phyloP scores from a whole-genome alignment of 2,329 filamentous ascomycete genomes.

The Ophiostoma himal-ulmi region DNA sequence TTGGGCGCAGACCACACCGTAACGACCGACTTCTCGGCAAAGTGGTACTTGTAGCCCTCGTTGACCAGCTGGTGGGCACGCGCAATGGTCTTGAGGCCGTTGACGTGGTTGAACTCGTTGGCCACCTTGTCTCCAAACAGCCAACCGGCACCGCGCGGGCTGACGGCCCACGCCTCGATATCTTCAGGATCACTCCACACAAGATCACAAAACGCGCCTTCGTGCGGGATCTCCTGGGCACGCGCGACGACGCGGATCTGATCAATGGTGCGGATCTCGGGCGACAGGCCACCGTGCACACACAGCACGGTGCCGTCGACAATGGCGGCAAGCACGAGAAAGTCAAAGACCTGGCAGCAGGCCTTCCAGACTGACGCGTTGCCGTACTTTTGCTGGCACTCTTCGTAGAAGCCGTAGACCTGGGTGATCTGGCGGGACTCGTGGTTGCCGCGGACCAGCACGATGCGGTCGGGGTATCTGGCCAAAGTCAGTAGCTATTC shows the following conservation, averaged over 20 bases:
- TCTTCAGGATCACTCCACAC: constrained; percentile 99
- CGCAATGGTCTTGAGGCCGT: constrained; percentile 90
- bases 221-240: constrained; percentile 95
- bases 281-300: constrained; percentile 85
- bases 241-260: constrained; percentile 98
- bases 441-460: constrained; percentile 95
- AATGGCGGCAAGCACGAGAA: constrained; percentile 90
- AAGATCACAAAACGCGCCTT: constrained; percentile 95
- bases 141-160: constrained; percentile 92
- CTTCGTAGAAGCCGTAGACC: constrained; percentile 98
- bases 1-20: constrained; percentile 98
- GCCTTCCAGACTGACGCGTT: constrained; percentile 99
- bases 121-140: constrained; percentile 97
- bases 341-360: constrained; percentile 99
- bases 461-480: constrained; percentile 90
- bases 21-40: constrained; percentile 88
- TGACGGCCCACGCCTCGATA: constrained; percentile 91
- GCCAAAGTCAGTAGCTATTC: constrained; percentile 29
- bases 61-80: constrained; percentile 98
- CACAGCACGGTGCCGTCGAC: constrained; percentile 98
- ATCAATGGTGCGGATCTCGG: constrained; percentile 93
- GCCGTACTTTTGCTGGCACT: constrained; percentile 96
- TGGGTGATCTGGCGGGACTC: constrained; percentile 97
- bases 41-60: constrained; percentile 98
- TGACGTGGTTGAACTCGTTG: constrained; percentile 95